phyloP scores from a whole-genome alignment of 345 rosid species.

The Citrus medica region DNA sequence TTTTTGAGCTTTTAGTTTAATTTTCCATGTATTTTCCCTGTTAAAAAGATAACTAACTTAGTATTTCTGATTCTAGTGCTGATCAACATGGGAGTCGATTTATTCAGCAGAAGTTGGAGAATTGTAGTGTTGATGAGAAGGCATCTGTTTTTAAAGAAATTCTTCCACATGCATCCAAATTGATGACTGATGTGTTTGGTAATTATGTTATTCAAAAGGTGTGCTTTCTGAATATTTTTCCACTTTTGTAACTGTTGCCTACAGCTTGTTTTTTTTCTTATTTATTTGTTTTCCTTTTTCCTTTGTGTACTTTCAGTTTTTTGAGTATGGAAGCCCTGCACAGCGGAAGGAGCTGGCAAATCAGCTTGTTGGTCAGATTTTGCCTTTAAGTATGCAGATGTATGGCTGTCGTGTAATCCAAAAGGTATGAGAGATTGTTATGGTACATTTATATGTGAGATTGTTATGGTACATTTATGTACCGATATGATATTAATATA shows the following conservation, averaged over 20 bases:
- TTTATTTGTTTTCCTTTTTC: conserved; percentile 1
- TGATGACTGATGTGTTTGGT: conserved; percentile 79
- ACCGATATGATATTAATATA: neutral
- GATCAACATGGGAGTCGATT: conserved; percentile 80
- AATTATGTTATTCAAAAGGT: conserved; percentile 80
- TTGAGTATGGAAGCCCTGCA: conserved; percentile 53
- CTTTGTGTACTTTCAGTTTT: conserved; percentile 41
- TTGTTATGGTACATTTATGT: neutral
- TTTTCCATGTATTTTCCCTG: neutral
- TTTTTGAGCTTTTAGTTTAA: conserved; percentile 1
- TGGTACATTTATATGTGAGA: conserved; percentile 12
- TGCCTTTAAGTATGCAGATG: conserved; percentile 68
- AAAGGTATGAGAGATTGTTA: conserved; percentile 39
- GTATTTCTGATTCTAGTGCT: conserved; percentile 42
- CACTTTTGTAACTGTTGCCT: neutral
- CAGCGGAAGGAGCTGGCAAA: conserved; percentile 65
- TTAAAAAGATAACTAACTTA: conserved; percentile 12
- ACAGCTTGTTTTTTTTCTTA: conserved; percentile 5
- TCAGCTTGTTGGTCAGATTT: conserved; percentile 57
- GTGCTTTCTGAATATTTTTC: neutral
- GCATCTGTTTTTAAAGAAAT: conserved; percentile 60
- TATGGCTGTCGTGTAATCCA: conserved; percentile 79
- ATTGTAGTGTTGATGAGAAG: conserved; percentile 54
- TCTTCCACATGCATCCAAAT: conserved; percentile 56
- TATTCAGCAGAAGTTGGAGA: conserved; percentile 76